These are phyloP conservation scores for Pulveroboletus sp. DNA, from an alignment of 768 basidiomycete genomes.

Conservation along the genomic window DNA sequence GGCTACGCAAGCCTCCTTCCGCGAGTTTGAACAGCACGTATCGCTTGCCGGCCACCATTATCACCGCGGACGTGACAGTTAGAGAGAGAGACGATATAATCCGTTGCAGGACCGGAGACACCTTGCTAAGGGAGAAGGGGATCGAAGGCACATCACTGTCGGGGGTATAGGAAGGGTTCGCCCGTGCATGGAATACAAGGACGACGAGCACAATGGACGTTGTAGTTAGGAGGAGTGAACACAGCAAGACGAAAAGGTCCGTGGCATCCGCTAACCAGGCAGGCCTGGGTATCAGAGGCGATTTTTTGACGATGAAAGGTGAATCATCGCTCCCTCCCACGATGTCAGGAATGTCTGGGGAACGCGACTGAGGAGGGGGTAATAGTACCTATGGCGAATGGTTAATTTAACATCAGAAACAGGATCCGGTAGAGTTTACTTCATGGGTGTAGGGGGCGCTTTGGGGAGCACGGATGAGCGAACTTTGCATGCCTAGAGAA, in stretches of 20 bases:
- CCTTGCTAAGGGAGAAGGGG: not conserved
- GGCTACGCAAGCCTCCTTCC: constrained; percentile 9
- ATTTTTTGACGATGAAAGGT: not conserved
- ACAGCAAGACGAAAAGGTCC: constrained; percentile 5
- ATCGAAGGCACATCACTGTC: no score
- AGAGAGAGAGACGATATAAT: constrained; percentile 7
- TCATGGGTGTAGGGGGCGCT: not conserved
- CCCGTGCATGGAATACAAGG: constrained; percentile 5
- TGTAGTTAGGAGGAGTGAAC: not conserved
- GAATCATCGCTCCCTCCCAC: not conserved
- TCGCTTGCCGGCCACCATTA: constrained; percentile 14
- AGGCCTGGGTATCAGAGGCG: not conserved
- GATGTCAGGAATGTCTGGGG: not conserved
- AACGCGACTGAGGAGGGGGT: not conserved
- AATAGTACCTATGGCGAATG: not conserved
- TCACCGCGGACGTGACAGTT: constrained; percentile 12
- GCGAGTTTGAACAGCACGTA: constrained; percentile 15
- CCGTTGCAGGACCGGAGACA: constrained; percentile 4
- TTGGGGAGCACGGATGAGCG: not conserved
- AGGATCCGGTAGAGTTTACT: not conserved
- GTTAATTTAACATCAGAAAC: not conserved
- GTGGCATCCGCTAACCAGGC: constrained; percentile 1
- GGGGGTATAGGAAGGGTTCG: not conserved
- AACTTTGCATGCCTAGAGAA: no score
- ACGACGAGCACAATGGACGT: constrained; percentile 4